phyloP scores from a whole-genome alignment of 768 basidiomycete genomes.

The Lyophyllum semitale region DNA sequence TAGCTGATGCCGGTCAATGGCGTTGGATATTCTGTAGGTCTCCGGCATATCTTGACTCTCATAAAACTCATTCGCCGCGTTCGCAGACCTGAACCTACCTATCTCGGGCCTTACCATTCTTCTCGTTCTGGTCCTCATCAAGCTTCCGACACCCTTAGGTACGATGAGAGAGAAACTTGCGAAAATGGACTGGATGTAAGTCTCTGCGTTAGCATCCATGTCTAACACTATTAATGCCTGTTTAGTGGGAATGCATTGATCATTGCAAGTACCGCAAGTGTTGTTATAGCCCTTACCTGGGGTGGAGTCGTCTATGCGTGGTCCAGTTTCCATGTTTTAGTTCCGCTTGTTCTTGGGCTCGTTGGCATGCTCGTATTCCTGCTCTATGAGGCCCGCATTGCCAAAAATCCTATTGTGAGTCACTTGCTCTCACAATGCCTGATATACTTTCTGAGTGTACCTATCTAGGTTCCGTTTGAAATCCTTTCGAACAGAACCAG shows the following conservation, averaged over 20 bases:
- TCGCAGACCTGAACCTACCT: constrained; percentile 42
- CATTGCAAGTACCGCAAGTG: constrained; percentile 32
- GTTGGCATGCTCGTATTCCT: constrained; percentile 38
- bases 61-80: background rate
- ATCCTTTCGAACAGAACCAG: constrained; percentile 36
- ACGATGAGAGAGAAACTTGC: constrained; percentile 33
- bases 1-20: constrained; percentile 35
- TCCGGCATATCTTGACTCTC: constrained; percentile 1
- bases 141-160: constrained; percentile 34
- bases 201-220: constrained; percentile 12
- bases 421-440: background rate
- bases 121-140: constrained; percentile 30
- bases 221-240: background rate
- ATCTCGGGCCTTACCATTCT: constrained; percentile 29
- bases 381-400: constrained; percentile 34
- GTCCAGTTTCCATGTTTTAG: constrained; percentile 38
- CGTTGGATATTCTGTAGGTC: constrained; percentile 44
- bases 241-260: constrained; percentile 44
- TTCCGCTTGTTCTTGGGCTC: constrained; percentile 44
- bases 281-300: constrained; percentile 48
- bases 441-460: no score
- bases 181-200: constrained; percentile 48
- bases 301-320: constrained; percentile 47
- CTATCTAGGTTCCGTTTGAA: constrained; percentile 10
- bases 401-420: constrained; percentile 23